Evolutionary conservation across 2,329 filamentous ascomycete species (phyloP), one percentile per base, ranked within the genome.

Genomic region (Colletotrichum nymphaeae): DNA sequence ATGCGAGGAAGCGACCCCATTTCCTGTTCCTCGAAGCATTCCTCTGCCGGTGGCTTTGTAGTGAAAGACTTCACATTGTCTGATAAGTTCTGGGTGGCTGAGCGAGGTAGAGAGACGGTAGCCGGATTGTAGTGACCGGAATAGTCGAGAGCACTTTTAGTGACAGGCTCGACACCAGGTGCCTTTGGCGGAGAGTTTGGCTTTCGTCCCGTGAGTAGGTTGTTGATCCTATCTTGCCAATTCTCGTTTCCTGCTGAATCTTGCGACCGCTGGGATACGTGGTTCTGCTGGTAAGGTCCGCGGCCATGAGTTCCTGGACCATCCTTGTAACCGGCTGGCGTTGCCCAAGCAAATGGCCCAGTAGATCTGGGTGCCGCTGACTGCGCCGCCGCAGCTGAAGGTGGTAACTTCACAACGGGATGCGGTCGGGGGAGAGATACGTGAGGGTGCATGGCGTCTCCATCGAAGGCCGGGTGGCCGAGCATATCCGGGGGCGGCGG

Each of bases 221-320:
- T 92, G 81, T 97, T 95, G 81, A 98, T 95, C 78, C 92, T 92
- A 77, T 93, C 92, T 81, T 97, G 95, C 95, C 95, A 96, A 67
- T 88, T 88, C 65, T 79, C 78, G 75, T 84, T 77, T 72, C 81
- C 80, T 8, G 83, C 83, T 63, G 86, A 85, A 19, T 79, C 78
- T 24, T 73, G 71, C 28, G 78, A 76, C 57, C 76, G 75, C 12
- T 73, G 66, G 7, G 79, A 76, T 6, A 68, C 74, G 26, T 76
- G 78, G 74, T 30, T 66, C n/a, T 69, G 67, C 12, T 64, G 60
- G 60, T 71, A 49, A 16, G 42, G n/a, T 8, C 46, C 71, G 8
- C 71, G 67, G 9, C 59, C 42, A 24, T 65, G 56, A n/a, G 62
- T 35, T 9, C 22, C 77, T 6, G 75, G 70, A 19, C 74, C 73